Evolutionary conservation across 2,329 filamentous ascomycete genomes (phyloP).

Genomic region (Venturia aucupariae): DNA sequence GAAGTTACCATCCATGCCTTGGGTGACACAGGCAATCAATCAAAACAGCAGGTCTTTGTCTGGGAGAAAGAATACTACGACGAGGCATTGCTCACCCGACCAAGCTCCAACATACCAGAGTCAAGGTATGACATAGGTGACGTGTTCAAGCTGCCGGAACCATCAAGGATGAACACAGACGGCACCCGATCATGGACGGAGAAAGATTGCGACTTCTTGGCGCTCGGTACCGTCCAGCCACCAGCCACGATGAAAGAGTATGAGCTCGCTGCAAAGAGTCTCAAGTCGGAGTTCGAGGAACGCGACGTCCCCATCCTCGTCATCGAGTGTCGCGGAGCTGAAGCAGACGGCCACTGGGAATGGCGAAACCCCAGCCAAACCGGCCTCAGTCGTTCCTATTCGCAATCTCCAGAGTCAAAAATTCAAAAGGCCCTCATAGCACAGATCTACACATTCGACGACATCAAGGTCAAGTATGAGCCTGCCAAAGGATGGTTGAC

Average conservation of each 20-base stretch:
- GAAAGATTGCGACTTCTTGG: not conserved
- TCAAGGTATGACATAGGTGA: not conserved
- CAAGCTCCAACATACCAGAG: not conserved
- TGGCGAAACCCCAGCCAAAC: not conserved
- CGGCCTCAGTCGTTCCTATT: not conserved
- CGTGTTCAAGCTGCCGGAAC: not conserved
- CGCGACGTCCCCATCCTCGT: not conserved
- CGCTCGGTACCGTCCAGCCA: not conserved
- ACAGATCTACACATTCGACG: not conserved
- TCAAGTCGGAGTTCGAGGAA: not conserved
- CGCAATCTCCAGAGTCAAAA: not conserved
- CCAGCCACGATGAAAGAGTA: constrained; percentile 1
- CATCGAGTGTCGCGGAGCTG: not conserved
- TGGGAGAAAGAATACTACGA: not conserved
- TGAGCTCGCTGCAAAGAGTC: not conserved
- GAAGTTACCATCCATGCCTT: not conserved
- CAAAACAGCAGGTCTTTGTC: not conserved
- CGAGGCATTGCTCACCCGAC: not conserved
- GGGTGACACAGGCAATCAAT: not conserved
- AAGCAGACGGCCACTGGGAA: not conserved
- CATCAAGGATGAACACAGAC: not conserved
- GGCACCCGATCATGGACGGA: not conserved
- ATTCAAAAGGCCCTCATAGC: not conserved
- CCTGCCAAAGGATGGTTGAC: not conserved
- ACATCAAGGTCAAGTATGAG: not conserved